Base-by-base conservation (phyloP, 176 grass and related monocot species). In the Zoysia japonica region DNA sequence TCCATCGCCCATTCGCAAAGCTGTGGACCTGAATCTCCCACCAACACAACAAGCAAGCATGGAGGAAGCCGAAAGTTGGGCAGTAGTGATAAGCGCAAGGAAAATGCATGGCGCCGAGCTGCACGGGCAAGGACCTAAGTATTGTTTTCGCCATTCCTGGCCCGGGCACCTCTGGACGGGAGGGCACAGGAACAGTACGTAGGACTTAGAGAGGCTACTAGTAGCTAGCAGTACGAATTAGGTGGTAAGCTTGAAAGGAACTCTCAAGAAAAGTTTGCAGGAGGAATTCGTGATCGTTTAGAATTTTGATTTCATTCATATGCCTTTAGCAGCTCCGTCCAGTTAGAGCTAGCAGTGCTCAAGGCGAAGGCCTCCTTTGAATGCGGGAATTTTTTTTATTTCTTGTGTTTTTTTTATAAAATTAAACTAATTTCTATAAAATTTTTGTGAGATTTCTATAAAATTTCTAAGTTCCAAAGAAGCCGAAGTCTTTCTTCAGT, bases 11-110 rank as follows among this genome's bases (percentile, higher is more conserved):
- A 19, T 12, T 11, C 28, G 19, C 48, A 72, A 79, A 72, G 83
- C 10, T 47, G 76, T 85, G 60, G 83, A 42, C 76, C 68, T 81
- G 54, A 61, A 71, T 40, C 54, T 47, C 43, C 67, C 43, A 85
- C 47, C 55, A 40, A 14, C 83, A 57, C 65, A 49, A 57, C 65
- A 49, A 50, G 39, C 2, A 61, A 61, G 56, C 0, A 28, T 28
- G 28, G 28, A 36, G 47, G 39, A 45, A 42, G 17, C 63, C 35
- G 36, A 65, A 71, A 71, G 67, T 13, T 17, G 45, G 68, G 12
- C 55, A 78, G 6, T 39, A 37, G 28, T 28, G 74, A 54, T 46
- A 44, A 62, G 55, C 55, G 45, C 20, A 43, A 39, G 61, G 36
- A 35, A 28, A 28, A 12, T 7, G 36, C 0, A 43, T 43, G 19